phyloP scores from a whole-genome alignment of 306 rosid genomes.

The Trifolium fragiferum region DNA sequence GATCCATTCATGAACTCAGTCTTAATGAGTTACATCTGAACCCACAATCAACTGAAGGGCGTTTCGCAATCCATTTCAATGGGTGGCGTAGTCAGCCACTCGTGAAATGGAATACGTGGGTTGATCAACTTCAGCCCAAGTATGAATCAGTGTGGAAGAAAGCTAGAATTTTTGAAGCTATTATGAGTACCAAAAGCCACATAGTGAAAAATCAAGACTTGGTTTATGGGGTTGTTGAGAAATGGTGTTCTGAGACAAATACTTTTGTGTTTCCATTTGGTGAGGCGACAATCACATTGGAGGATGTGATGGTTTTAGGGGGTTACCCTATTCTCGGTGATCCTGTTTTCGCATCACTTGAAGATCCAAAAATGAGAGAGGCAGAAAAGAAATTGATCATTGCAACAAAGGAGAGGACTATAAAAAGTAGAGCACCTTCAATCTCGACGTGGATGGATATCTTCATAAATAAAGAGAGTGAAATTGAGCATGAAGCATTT shows the following conservation, averaged over 20 bases:
- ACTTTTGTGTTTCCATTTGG: conserved; percentile 59
- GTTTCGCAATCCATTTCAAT: conserved; percentile 29
- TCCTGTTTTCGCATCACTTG: conserved; percentile 35
- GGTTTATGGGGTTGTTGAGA: conserved; percentile 46
- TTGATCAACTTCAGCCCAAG: conserved; percentile 26
- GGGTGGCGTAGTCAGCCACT: conserved; percentile 42
- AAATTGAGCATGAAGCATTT: conserved; percentile 70
- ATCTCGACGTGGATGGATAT: conserved; percentile 33
- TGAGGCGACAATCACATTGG: conserved; percentile 63
- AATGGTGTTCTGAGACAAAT: conserved; percentile 51
- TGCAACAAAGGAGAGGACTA: conserved; percentile 26
- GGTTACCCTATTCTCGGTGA: conserved; percentile 57
- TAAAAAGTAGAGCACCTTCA: not conserved
- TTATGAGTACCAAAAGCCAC: conserved; percentile 41
- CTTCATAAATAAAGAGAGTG: conserved; percentile 46
- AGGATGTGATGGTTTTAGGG: conserved; percentile 60
- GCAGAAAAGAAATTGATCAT: conserved; percentile 35
- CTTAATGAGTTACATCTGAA: too few relatives aligned
- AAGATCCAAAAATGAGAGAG: conserved; percentile 34
- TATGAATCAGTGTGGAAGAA: conserved; percentile 50
- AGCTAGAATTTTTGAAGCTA: conserved; percentile 56
- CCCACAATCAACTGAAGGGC: conserved; percentile 20
- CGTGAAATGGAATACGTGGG: conserved; percentile 45
- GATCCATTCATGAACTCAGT: not conserved
- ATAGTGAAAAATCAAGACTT: conserved; percentile 30